A percentile compares a stretch with the other conserved stretches of the same genome.
Evolutionary conservation across 2,329 filamentous ascomycete genomes (phyloP).

Genomic region (Cladosporium colombiae): DNA sequence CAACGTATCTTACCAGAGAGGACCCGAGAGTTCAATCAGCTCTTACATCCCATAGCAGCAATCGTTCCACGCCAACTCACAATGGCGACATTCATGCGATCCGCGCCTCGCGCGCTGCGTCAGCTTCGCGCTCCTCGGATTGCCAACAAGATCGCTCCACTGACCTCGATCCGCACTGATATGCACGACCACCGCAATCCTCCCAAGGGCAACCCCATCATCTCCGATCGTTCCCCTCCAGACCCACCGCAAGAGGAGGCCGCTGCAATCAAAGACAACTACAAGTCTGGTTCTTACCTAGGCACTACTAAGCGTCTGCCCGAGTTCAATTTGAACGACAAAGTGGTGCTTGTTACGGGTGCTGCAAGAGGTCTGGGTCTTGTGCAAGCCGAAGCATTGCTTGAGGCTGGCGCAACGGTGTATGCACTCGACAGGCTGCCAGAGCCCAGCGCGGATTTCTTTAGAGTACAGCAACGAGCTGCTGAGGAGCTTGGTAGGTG

Average conservation of each 20-base stretch:
- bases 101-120: slow-evolving; percentile 26
- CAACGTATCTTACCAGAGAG: background rate
- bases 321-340: slow-evolving; percentile 74
- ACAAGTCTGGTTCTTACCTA: slow-evolving; percentile 34
- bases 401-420: slow-evolving; percentile 74
- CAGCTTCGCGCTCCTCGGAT: slow-evolving; percentile 18
- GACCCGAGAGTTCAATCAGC: background rate
- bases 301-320: slow-evolving; percentile 54
- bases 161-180: slow-evolving; percentile 22
- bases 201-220: slow-evolving; percentile 34
- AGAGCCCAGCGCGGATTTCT: slow-evolving; percentile 63
- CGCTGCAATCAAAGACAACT: slow-evolving; percentile 34
- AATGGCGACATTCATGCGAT: slow-evolving; percentile 29
- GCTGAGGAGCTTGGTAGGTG: slow-evolving; percentile 57
- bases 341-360: slow-evolving; percentile 70
- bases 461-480: slow-evolving; percentile 63
- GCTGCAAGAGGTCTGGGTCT: slow-evolving; percentile 73
- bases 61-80: background rate
- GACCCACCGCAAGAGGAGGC: slow-evolving; percentile 35
- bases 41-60: background rate
- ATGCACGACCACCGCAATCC: slow-evolving; percentile 36
- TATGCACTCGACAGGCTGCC: slow-evolving; percentile 66
- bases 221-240: slow-evolving; percentile 34
- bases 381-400: slow-evolving; percentile 69
- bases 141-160: slow-evolving; percentile 22